A percentile compares a stretch with the other conserved stretches of the same genome.
Conservation (phyloP, 2,329 filamentous ascomycete genomes). For the Microcyclosporella mali region DNA sequence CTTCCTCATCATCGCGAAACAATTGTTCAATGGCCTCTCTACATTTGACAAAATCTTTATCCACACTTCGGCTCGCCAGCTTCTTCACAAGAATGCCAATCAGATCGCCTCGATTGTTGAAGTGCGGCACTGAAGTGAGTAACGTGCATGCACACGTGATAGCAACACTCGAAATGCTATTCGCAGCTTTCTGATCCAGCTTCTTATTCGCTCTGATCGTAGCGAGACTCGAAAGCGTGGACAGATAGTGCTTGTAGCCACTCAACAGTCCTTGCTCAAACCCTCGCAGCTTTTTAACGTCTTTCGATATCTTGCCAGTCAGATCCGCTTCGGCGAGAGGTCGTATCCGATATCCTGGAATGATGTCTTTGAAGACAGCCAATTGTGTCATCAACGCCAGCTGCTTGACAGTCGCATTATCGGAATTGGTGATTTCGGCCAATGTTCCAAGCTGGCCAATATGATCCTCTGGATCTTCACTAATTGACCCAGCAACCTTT, state of each 20-base stretch:
- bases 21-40: constrained; percentile 71
- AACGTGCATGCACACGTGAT: constrained; percentile 81
- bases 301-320: constrained; percentile 80
- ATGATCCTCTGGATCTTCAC: constrained; percentile 91
- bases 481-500: constrained; percentile 70
- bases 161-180: constrained; percentile 61
- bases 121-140: constrained; percentile 78
- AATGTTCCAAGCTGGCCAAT: constrained; percentile 71
- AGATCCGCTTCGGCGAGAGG: constrained; percentile 68
- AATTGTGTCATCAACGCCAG: constrained; percentile 80
- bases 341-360: constrained; percentile 92
- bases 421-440: constrained; percentile 64
- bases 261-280: constrained; percentile 85
- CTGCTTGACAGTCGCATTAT: constrained; percentile 71
- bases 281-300: constrained; percentile 71
- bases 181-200: constrained; percentile 30
- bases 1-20: constrained; percentile 84
- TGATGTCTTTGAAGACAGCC: constrained; percentile 89
- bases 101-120: constrained; percentile 89
- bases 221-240: constrained; percentile 63
- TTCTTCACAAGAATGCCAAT: constrained; percentile 82
- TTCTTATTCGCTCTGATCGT: constrained; percentile 46
- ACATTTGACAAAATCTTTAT: constrained; percentile 72
- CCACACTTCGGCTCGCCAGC: constrained; percentile 64
- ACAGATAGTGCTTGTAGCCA: constrained; percentile 79